Evolutionary conservation across 495 filamentous ascomycete genomes (phyloP).

Genomic region (Hypoxylon fuscum): DNA sequence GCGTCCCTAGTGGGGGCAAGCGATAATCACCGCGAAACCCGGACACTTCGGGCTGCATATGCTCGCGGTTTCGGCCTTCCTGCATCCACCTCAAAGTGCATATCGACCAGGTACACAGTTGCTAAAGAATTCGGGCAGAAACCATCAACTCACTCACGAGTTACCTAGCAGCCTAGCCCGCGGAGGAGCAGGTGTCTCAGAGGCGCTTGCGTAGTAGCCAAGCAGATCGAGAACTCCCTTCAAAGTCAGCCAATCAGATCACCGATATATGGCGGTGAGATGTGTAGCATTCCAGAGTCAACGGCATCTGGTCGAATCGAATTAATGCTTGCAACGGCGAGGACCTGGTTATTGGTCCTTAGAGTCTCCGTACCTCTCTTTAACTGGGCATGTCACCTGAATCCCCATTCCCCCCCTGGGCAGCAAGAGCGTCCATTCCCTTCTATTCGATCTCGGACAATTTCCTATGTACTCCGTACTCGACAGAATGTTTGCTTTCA

Average conservation of each 20-base stretch:
- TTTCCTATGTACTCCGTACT: conserved; percentile 11
- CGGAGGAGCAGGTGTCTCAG: conserved; percentile 6
- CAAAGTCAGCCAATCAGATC: conserved; percentile 18
- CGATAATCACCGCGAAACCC: neutral
- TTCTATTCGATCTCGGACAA: conserved; percentile 16
- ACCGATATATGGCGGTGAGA: conserved; percentile 32
- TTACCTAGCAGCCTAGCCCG: neutral
- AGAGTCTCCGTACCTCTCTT: neutral
- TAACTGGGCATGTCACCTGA: conserved; percentile 3
- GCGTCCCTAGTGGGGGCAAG: neutral
- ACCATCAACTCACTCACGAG: conserved; percentile 1
- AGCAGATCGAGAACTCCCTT: conserved; percentile 14
- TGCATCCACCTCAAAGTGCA: conserved; percentile 17
- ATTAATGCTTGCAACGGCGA: conserved; percentile 12
- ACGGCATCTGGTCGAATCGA: neutral
- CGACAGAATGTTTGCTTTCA: conserved; percentile 1
- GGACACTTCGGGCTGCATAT: conserved; percentile 13
- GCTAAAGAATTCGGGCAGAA: conserved; percentile 25
- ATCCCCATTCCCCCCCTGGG: conserved; percentile 7
- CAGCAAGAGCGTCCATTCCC: conserved; percentile 6
- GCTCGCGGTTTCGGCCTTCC: conserved; percentile 10
- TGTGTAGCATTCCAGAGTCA: conserved; percentile 2
- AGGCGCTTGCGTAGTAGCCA: conserved; percentile 6
- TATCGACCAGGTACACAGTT: conserved; percentile 15
- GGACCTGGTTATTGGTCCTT: conserved; percentile 7